Evolutionary conservation across 192 early-diverging fungal genomes (phyloP), one percentile per base, ranked within the genome.

Genomic region (Chytriomyces hyalinus): DNA sequence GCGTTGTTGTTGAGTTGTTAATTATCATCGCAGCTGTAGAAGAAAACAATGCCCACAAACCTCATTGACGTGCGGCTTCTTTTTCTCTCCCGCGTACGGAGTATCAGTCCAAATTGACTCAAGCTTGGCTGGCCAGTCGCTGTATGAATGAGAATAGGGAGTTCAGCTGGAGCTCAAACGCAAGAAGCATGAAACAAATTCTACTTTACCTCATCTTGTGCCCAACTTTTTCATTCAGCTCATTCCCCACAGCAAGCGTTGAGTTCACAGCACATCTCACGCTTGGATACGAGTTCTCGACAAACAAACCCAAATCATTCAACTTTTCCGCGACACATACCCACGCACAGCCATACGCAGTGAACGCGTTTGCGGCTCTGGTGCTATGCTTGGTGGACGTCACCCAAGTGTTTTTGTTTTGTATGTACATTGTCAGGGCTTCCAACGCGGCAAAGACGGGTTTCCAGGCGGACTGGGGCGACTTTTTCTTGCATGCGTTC

Each of bases 381-480:
- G 36, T 61, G n/a, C 15, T 45, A 28, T 73, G 61, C 44, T 75
- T 75, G 60, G 46, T 53, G 13, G 15, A 43, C 45, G 51, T 57
- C 48, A 67, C 24, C 72, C 72, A 74, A 46, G 60, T 22, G 7
- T 17, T 9, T n/a, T 66, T 76, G 6, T 3, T 53, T 49, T 65
- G 75, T 26, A 76, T 15, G 65, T 67, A 76, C 11, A 76, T 26
- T 64, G 75, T 76, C 65, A 76, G 66, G 26, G 63, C 64, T 53
- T 76, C 75, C 20, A 76, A 26, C 65, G 75, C 6, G 43, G 75
- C 64, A 44, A 49, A 76, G 15, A 76, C 75, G 48, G 75, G 75
- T 53, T 76, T 76, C 75, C 75, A 76, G n/a, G 75, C 75, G 65
- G 65, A 68, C 24, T 76, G 75, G 4, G 75, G 75, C 4, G 75